Evolutionary conservation across 805 yeast species (phyloP), one percentile per base, ranked within the genome.

Genomic region (Yarrowia sp.): DNA sequence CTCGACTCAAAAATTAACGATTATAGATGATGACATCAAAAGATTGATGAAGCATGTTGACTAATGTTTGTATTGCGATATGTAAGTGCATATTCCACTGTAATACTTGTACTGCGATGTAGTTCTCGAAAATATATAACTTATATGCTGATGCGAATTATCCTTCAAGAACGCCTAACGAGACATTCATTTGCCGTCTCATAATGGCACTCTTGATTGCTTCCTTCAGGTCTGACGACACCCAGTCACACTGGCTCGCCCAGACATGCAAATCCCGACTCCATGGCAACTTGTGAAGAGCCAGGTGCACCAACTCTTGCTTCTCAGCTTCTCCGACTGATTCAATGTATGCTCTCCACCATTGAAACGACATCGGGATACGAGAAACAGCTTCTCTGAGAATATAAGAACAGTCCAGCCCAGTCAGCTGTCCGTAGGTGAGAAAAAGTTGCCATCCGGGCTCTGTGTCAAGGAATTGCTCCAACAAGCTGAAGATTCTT

Each of bases 11-110:
- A 48, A 51, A 51, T 33, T 51, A 51, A 51, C 58, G 58, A 51
- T 51, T 51, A 54, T 54, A 54, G 61, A 54, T 54, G 58, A 48
- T n/a, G n/a, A n/a, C 36, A 48, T 48, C 38, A 48, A 28, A 28
- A 36, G 40, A 21, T 32, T 48, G 41, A 32, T 49, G 56, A 33
- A 46, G 21, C 30, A 33, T 49, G 40, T 30, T 32, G 5, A 46
- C n/a, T 41, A 19, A 26, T 16, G 12, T 21, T 2, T 41, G 46
- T 2, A 19, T n/a, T n/a, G n/a, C n/a, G n/a, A n/a, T n/a, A n/a
- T n/a, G n/a, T n/a, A n/a, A n/a, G n/a, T n/a, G n/a, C n/a, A n/a
- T n/a, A n/a, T n/a, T n/a, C n/a, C n/a, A n/a, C n/a, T n/a, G n/a
- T n/a, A n/a, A n/a, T n/a, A n/a, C n/a, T n/a, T n/a, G n/a, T n/a